Base-by-base conservation (phyloP, 495 filamentous ascomycete genomes). In the Neurospora sp. region DNA sequence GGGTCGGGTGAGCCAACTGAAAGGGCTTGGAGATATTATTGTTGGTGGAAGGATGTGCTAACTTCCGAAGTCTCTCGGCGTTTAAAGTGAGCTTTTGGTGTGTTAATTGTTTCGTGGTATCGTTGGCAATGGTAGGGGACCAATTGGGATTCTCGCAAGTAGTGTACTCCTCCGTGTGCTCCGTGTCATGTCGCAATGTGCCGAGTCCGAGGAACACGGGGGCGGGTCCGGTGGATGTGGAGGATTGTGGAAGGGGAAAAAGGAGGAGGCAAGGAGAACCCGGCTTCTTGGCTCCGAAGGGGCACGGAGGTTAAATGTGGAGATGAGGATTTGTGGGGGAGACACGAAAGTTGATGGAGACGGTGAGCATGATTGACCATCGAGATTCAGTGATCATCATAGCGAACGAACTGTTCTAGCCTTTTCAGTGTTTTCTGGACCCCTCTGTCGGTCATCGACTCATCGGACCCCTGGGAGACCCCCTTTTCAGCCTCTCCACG, bases 281-380 rank as follows among this genome's bases (percentile, higher is more conserved):
- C 27, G 27, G 27, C 27, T 66, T 73, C 73, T 78, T 77, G 66
- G 73, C 70, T 76, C 77, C 77, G 77, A 79, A 23, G 14, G 27
- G 20, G 4, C 46, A 69, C 77, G 77, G 77, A 78, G 69, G 59
- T 70, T 77, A 77, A 72, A 71, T 37, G 39, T 59, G 54, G 59
- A 70, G 71, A 23, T 66, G 20, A 38, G 18, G 20, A 82, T 80
- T 75, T 80, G 80, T 81, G 82, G 78, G 82, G 82, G 79, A 82
- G 84, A 14, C 20, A 59, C 11, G 20, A 31, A 11, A 5, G 12
- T 62, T 62, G 54, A 31, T 62, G 54, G 54, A 62, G 54, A 35
- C 14, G 23, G 12, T 35, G 27, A 35, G 23, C 16, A 18, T 1
- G 20, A 62, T 62, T 27, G 54, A 35, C 54, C 54, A 35, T 18